Evolutionary conservation across 768 basidiomycete genomes (phyloP), one percentile per base, ranked within the genome.

Genomic region (Atractiella rhizophila): DNA sequence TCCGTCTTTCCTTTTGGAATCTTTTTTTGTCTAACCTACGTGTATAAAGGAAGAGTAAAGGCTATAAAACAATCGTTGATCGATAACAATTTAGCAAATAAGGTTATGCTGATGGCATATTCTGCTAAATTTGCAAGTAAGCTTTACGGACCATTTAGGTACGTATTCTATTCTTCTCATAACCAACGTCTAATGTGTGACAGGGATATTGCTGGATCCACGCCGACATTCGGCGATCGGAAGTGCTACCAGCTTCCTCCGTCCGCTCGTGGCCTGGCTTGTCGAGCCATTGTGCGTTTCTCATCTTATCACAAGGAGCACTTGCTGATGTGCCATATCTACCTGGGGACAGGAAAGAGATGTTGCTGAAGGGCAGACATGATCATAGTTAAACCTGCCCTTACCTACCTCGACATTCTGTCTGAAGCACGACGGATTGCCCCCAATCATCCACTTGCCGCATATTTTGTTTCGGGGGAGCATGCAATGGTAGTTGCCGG

Each of bases 291-390:
- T 39, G 82, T 91, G 54, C 65, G 34, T 39, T 11, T 10, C 27
- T 33, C 23, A 26, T 29, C 5, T 1, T 27, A n/a, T 18, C 20
- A 16, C 32, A 21, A 1, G 18, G 9, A 16, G n/a, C n/a, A n/a
- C n/a, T n/a, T n/a, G n/a, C n/a, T n/a, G n/a, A n/a, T n/a, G n/a
- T n/a, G n/a, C n/a, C n/a, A n/a, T n/a, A n/a, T n/a, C n/a, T n/a
- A n/a, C n/a, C n/a, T n/a, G n/a, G n/a, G n/a, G n/a, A n/a, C n/a
- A n/a, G n/a, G n/a, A n/a, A n/a, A n/a, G n/a, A n/a, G n/a, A n/a
- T n/a, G n/a, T n/a, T n/a, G n/a, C n/a, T n/a, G 96, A 63, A 91
- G 91, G 16, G 91, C 91, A 15, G 91, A 98, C 56, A 80, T 98
- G 54, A 73, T 98, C 57, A 96, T 98, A 86, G 83, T 98, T 56